Evolutionary conservation across 1,139 yeast species (phyloP).

Genomic region (Yamadazyma atmosphaerica): DNA sequence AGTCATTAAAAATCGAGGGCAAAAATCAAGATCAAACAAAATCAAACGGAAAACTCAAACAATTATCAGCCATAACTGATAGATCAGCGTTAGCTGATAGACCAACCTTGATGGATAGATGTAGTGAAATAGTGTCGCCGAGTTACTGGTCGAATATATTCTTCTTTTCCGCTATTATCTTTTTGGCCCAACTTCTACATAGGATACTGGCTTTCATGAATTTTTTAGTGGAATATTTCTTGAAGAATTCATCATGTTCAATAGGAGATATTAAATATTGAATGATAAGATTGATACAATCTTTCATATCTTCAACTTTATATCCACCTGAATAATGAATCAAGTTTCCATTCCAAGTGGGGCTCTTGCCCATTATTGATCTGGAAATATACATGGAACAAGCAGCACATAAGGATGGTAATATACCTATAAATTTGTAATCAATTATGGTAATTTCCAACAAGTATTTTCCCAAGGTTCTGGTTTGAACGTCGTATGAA

Average conservation of each 20-base stretch:
- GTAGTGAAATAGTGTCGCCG: not conserved
- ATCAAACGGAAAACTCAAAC: not conserved
- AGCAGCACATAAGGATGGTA: slow-evolving; percentile 86
- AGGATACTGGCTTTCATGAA: slow-evolving; percentile 88
- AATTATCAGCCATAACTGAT: not conserved
- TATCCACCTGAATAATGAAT: slow-evolving; percentile 94
- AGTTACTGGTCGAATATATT: slow-evolving; percentile 21
- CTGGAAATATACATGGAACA: slow-evolving; percentile 90
- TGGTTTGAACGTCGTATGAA: slow-evolving; percentile 87
- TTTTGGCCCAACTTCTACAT: slow-evolving; percentile 90
- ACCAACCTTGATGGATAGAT: not conserved
- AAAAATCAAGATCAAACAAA: not conserved
- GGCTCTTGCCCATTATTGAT: slow-evolving; percentile 67
- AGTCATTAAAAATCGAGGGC: not conserved
- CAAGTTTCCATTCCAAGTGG: slow-evolving; percentile 79
- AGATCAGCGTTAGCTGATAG: not conserved
- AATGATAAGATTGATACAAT: slow-evolving; percentile 70
- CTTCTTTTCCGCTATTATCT: slow-evolving; percentile 41
- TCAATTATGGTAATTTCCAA: slow-evolving; percentile 82
- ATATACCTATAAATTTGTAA: slow-evolving; percentile 72
- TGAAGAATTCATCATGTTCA: slow-evolving; percentile 89
- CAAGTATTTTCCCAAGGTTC: slow-evolving; percentile 89
- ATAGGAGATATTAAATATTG: slow-evolving; percentile 84
- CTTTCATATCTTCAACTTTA: slow-evolving; percentile 66
- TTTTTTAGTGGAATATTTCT: slow-evolving; percentile 88